These are phyloP conservation scores for Boletus rubroflammeus DNA, from an alignment of 768 basidiomycete genomes.

Conservation along the genomic window DNA sequence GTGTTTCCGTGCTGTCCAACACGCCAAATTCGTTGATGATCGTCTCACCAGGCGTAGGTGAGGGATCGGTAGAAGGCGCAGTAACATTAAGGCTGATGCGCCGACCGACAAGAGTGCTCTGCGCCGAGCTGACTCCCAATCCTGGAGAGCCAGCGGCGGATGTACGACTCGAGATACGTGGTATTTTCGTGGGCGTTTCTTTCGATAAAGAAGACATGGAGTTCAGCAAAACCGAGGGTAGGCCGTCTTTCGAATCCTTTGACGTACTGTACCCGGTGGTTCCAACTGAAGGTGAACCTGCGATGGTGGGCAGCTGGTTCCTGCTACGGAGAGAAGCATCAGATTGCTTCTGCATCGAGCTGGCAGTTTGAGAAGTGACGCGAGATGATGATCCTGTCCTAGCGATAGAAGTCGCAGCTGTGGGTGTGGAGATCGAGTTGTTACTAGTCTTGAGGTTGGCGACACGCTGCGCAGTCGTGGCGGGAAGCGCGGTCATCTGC, in stretches of 20 bases:
- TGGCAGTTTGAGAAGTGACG: conserved; percentile 76
- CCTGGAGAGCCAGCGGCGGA: conserved; percentile 74
- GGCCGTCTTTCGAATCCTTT: conserved; percentile 56
- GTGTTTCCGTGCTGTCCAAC: conserved; percentile 56
- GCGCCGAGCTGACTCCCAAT: conserved; percentile 54
- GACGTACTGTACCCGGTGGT: conserved; percentile 48
- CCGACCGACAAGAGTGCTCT: conserved; percentile 47
- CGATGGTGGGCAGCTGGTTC: conserved; percentile 83
- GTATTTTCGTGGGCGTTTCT: conserved; percentile 91
- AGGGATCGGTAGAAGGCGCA: conserved; percentile 59
- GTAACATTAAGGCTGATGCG: conserved; percentile 63
- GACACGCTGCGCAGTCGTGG: conserved; percentile 78
- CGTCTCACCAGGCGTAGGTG: conserved; percentile 48
- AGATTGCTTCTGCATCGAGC: conserved; percentile 84
- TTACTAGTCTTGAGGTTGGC: conserved; percentile 67
- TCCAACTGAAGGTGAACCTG: conserved; percentile 88
- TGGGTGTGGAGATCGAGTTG: conserved; percentile 43
- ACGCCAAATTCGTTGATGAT: conserved; percentile 78
- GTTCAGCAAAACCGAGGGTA: conserved; percentile 52
- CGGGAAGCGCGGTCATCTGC: conserved; percentile 83
- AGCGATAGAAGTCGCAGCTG: conserved; percentile 39
- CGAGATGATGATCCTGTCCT: conserved; percentile 51
- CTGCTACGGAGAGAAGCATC: conserved; percentile 76
- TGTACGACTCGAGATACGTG: conserved; percentile 83
- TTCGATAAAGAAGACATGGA: conserved; percentile 54